Evolutionary conservation across 306 rosid genomes (phyloP), one percentile per base, ranked within the genome.

Genomic region (Pueraria montana): DNA sequence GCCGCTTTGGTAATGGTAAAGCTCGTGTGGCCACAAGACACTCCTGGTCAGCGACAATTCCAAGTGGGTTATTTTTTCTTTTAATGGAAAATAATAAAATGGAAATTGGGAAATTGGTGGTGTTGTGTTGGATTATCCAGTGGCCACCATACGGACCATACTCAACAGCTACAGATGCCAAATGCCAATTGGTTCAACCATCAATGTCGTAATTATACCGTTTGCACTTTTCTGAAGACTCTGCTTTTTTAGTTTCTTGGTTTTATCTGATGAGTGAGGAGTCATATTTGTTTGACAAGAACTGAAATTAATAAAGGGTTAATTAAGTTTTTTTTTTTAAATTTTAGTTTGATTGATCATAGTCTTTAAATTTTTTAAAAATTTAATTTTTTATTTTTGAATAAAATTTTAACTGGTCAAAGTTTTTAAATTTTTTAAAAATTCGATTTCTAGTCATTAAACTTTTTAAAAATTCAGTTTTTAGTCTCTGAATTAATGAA

Each of bases 1-100:
- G 76, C 72, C 43, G 84, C 64, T 65, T 10, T 64, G 76, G 81
- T 59, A 63, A 68, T 81, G 92, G 88, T 85, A 88, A 74, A 87
- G 86, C 81, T 73, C 86, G 81, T 86, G 90, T 89, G 92, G 93
- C 84, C 79, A 80, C 52, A 55, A 63, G 90, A 72, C 27, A 75
- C 32, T 70, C n/a, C 48, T 74, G 64, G 84, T 78, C 81, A 20
- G 32, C 74, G 80, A 87, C 90, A 78, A 79, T 78, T 2, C 17
- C 4, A 24, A 45, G 88, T 77, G 88, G 85, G 13, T 66, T 50
- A 74, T 4, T n/a, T 34, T 61, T 66, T 61, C 2, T 11, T 0
- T 72, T 72, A 3, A 40, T 6, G 2, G 21, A 9, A 55, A 52
- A 34, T 1, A 3, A 34, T 27, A 40, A 26, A 52, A 23, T 50